Percentiles rank a stretch among this genome's conserved stretches.
Conservation (phyloP, 73 alveolate species). For the Paraurostyla sp. region DNA sequence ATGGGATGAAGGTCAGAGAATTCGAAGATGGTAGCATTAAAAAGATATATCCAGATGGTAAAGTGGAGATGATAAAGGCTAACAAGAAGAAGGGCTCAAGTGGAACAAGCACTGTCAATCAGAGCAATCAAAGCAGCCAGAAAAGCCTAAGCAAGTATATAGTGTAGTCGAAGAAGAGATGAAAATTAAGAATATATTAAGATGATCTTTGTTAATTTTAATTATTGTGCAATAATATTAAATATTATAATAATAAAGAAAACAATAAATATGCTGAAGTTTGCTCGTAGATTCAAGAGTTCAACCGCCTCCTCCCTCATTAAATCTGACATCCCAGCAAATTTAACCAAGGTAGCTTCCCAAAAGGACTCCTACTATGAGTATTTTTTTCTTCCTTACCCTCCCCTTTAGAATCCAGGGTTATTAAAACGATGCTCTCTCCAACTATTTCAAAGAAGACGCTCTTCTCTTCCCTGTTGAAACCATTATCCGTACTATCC, state of each 20-base stretch:
- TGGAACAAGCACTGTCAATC: no score
- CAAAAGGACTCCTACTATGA: conserved; percentile 6
- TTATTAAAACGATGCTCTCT: conserved; percentile 44
- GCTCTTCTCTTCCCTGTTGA: conserved; percentile 75
- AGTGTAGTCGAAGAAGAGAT: no score
- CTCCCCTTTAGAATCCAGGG: conserved; percentile 29
- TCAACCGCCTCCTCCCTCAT: conserved; percentile 44
- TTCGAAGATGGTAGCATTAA: conserved; percentile 91
- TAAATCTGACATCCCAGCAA: conserved; percentile 59
- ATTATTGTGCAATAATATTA: conserved; percentile 26
- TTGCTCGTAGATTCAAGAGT: conserved; percentile 65
- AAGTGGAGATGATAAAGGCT: conserved; percentile 53
- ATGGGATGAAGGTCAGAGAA: conserved; percentile 91
- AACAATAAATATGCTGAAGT: conserved; percentile 61
- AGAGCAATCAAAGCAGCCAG: not conserved
- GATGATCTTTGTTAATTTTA: not conserved
- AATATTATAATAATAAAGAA: conserved; percentile 51
- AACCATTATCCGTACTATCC: conserved; percentile 65
- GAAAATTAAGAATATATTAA: not conserved
- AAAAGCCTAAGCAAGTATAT: no score
- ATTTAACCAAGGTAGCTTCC: conserved; percentile 56
- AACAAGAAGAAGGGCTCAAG: not conserved
- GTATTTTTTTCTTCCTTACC: not conserved
- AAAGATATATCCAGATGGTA: conserved; percentile 86
- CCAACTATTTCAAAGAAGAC: conserved; percentile 62